Base-by-base conservation (phyloP, 371 early-diverging fungal species). In the Capniomyces stellatus region DNA sequence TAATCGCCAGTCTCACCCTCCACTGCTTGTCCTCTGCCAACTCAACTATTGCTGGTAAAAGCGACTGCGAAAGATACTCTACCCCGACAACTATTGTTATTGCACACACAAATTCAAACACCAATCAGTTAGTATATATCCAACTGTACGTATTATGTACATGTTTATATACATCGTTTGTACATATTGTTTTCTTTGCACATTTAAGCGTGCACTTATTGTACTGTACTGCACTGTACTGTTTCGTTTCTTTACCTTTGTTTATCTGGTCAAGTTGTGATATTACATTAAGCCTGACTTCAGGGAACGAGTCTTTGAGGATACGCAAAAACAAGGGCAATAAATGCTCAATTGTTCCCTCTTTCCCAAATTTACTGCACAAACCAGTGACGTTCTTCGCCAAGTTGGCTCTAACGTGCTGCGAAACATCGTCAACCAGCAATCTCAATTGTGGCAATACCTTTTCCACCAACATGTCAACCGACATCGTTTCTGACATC, bases 21-120 rank as follows among this genome's bases (percentile, higher is more conserved):
- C 98, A 98, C 63, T 94, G 94, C 74, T 93, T 93, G 67, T 98
- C 98, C 70, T 98, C 92, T 41, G 97, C 92, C 41, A 98, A 74
- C 61, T 94, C 94, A 25, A 95, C 87, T 60, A 98, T 95, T 1
- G 98, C 98, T 10, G 96, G 96, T 42, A 98, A 73, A 43, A 98
- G 75, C 25, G 91, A 92, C 63, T 92, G 92, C 25, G 96, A 93
- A 31, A 98, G 77, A 21, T 89, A 80, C 53, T 98, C 94, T 60
- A 98, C 88, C 49, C 98, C 98, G 59, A 98, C 93, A 30, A 94
- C 93, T 76, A 59, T 47, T 46, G 63, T 53, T 8, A 57, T 52
- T n/a, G 64, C 59, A 22, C 12, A 40, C 4, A 51, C 4, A 51
- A 40, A 40, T 23, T 48, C 0, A 25, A 44, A 21, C 24, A 8